These are phyloP conservation scores for Phytophthora macrochlamydospora DNA, from an alignment of 352 stramenopile species.

Conservation along the genomic window DNA sequence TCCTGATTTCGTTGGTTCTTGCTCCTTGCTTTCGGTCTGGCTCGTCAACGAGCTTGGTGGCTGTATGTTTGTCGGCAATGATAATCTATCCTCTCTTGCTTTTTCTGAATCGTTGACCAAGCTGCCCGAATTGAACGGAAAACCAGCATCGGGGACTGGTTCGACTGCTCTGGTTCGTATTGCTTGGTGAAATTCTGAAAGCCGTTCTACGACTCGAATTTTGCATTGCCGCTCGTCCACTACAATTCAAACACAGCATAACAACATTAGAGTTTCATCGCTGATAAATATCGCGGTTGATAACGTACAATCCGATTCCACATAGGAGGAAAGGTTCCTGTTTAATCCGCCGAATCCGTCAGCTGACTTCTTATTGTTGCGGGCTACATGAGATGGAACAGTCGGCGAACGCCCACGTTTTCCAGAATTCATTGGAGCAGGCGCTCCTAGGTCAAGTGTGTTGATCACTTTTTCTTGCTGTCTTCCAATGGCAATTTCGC, in stretches of 20 bases:
- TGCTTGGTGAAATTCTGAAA: conserved; percentile 83
- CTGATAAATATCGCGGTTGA: background rate
- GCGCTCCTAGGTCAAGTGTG: conserved; percentile 15
- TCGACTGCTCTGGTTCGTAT: conserved; percentile 61
- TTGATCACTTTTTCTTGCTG: conserved; percentile 11
- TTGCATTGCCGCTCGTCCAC: conserved; percentile 89
- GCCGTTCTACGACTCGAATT: conserved; percentile 83
- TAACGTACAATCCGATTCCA: conserved; percentile 68
- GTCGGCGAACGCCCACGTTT: conserved; percentile 62
- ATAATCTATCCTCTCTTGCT: background rate
- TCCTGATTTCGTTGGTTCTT: conserved; percentile 8
- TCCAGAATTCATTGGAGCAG: conserved; percentile 10
- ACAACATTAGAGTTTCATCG: background rate
- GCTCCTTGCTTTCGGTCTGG: conserved; percentile 8
- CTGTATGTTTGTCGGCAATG: background rate
- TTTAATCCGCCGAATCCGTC: conserved; percentile 28
- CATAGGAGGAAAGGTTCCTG: conserved; percentile 63
- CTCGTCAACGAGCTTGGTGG: conserved; percentile 10
- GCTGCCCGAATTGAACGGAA: too few relatives aligned
- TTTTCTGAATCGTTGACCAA: conserved; percentile 3
- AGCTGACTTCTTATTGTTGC: conserved; percentile 21
- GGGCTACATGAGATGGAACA: conserved; percentile 10
- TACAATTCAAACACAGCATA: conserved; percentile 30
- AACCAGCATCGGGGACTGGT: conserved; percentile 10
- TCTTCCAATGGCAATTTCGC: conserved; percentile 23